Conservation (phyloP, 805 yeast genomes). For the Cyberlindnera saturnus region DNA sequence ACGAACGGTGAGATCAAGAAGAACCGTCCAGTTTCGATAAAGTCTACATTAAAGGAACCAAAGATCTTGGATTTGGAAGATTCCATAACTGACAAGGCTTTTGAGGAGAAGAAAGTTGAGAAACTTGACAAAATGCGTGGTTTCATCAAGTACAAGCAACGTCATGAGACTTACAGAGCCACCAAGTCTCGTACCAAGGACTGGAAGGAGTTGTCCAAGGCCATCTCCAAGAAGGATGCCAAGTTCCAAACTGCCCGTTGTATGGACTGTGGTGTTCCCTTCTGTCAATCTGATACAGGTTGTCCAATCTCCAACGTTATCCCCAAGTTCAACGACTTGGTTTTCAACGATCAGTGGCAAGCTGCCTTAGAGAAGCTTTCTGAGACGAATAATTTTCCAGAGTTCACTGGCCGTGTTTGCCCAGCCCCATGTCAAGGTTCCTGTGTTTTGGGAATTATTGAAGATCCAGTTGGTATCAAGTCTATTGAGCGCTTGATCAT, state of each 20-base stretch:
- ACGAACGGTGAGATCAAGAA: constrained; percentile 80
- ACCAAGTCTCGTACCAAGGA: constrained; percentile 73
- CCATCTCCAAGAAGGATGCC: constrained; percentile 81
- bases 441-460: constrained; percentile 86
- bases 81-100: constrained; percentile 62
- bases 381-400: constrained; percentile 98
- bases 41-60: constrained; percentile 55
- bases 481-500: constrained; percentile 94
- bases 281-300: constrained; percentile 96
- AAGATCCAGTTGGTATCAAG: constrained; percentile 94
- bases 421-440: constrained; percentile 99
- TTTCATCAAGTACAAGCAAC: constrained; percentile 88
- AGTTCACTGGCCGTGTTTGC: constrained; percentile 95
- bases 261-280: constrained; percentile 99
- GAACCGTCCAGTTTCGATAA: constrained; percentile 23
- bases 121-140: constrained; percentile 81
- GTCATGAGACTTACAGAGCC: constrained; percentile 79
- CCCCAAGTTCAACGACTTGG: constrained; percentile 97
- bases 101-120: constrained; percentile 57
- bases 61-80: constrained; percentile 87
- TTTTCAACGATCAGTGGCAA: constrained; percentile 90
- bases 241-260: constrained; percentile 93
- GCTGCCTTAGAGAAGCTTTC: constrained; percentile 86
- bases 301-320: constrained; percentile 96
- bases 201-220: constrained; percentile 85